phyloP scores from a whole-genome alignment of 768 basidiomycete genomes.

The Amyloporia xantha region DNA sequence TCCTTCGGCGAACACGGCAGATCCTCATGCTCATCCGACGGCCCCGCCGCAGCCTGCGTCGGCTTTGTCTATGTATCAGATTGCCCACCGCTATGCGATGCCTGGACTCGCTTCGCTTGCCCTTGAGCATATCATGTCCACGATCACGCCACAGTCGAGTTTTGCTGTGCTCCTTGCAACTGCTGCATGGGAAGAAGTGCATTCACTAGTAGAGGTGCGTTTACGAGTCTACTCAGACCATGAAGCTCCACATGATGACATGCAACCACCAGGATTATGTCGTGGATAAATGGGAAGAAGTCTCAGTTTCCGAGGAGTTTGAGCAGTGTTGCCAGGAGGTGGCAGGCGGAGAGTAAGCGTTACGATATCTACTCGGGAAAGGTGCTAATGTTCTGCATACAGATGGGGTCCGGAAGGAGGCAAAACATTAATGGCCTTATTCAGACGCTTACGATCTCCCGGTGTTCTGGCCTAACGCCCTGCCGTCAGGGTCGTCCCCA shows the following conservation, averaged over 20 bases:
- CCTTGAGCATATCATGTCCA: constrained; percentile 65
- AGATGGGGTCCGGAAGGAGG: constrained; percentile 73
- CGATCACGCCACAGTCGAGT: constrained; percentile 56
- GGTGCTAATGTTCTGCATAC: constrained; percentile 5
- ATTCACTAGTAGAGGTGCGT: constrained; percentile 51
- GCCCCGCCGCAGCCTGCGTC: constrained; percentile 58
- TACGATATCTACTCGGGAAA: neutral
- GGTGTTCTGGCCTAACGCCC: constrained; percentile 18
- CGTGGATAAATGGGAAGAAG: constrained; percentile 71
- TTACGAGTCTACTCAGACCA: constrained; percentile 7
- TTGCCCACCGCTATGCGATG: constrained; percentile 71
- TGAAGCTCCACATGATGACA: too few relatives aligned
- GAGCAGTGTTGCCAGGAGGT: constrained; percentile 67
- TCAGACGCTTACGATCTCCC: constrained; percentile 61
- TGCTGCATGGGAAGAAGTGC: constrained; percentile 58
- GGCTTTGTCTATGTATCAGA: constrained; percentile 68
- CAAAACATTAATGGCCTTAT: constrained; percentile 58
- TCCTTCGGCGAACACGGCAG: constrained; percentile 32
- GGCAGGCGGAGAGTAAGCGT: constrained; percentile 63
- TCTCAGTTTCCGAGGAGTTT: constrained; percentile 56
- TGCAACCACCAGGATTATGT: constrained; percentile 51
- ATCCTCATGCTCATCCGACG: constrained; percentile 71
- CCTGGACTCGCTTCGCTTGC: constrained; percentile 59
- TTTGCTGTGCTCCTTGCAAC: constrained; percentile 69
- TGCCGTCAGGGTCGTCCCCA: too few relatives aligned